phyloP scores from a whole-genome alignment of 345 rosid species.

The Durio zibethinus region DNA sequence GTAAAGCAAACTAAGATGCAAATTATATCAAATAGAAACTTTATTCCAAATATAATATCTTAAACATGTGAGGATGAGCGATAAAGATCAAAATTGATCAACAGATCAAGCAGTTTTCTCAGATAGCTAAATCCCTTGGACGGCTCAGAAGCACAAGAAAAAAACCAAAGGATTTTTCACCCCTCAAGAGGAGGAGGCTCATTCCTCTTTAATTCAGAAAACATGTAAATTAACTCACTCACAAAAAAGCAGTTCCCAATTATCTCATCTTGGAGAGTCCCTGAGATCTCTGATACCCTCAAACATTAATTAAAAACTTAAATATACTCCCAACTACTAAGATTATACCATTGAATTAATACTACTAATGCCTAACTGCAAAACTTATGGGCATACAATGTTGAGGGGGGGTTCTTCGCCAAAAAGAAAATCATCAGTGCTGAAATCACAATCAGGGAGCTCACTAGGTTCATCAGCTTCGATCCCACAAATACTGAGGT shows the following conservation, averaged over 20 bases:
- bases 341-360: background rate
- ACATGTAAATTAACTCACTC: constrained; percentile 15
- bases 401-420: constrained; percentile 22
- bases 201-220: constrained; percentile 14
- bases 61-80: constrained; percentile 12
- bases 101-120: background rate
- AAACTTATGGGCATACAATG: constrained; percentile 76
- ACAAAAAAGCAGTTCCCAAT: constrained; percentile 26
- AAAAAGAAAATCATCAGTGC: constrained; percentile 4
- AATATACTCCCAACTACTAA: background rate
- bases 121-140: constrained; percentile 31
- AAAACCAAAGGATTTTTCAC: constrained; percentile 44
- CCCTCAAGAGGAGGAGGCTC: background rate
- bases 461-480: constrained; percentile 43
- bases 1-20: background rate
- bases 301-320: background rate
- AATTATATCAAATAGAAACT: background rate
- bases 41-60: background rate
- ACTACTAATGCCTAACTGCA: constrained; percentile 51
- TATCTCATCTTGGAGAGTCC: constrained; percentile 21
- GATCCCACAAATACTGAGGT: constrained; percentile 47
- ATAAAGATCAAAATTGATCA: background rate
- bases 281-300: constrained; percentile 7
- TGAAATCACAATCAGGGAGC: constrained; percentile 70
- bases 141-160: constrained; percentile 69